phyloP scores from a whole-genome alignment of 352 stramenopile genomes.

The Aphanomyces astaci region DNA sequence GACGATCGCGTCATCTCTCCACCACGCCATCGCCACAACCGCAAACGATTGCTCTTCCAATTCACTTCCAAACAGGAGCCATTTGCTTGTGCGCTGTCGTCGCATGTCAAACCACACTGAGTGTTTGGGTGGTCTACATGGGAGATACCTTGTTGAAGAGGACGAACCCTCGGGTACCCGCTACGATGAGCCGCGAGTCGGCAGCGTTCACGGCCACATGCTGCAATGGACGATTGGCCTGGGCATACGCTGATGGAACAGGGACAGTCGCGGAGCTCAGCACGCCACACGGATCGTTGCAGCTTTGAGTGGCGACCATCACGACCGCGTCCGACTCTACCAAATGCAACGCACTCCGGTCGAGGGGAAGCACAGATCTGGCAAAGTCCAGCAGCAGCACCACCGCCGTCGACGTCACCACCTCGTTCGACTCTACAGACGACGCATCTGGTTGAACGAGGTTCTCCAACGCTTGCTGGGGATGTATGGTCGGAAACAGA shows the following conservation, averaged over 20 bases:
- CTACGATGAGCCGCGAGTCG: conserved; percentile 55
- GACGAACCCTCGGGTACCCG: conserved; percentile 64
- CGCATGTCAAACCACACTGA: not conserved
- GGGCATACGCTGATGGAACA: conserved; percentile 12
- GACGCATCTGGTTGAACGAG: not conserved
- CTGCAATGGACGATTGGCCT: conserved; percentile 30
- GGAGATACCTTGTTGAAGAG: conserved; percentile 50
- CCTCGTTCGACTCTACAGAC: not conserved
- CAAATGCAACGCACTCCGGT: conserved; percentile 12
- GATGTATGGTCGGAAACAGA: conserved; percentile 59
- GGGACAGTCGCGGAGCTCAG: not conserved
- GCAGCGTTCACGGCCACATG: conserved; percentile 47
- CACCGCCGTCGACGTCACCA: not conserved
- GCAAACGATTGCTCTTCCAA: conserved; percentile 73
- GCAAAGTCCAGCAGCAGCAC: conserved; percentile 19
- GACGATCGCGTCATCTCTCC: conserved; percentile 54
- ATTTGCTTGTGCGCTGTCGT: conserved; percentile 44
- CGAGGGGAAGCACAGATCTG: conserved; percentile 15
- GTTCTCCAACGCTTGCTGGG: not conserved
- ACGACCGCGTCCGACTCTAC: not conserved
- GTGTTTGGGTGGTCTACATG: too few species aligned
- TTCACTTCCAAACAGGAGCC: conserved; percentile 78
- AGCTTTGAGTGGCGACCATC: not conserved
- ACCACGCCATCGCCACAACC: conserved; percentile 57
- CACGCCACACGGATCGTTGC: conserved; percentile 20